Conservation (phyloP, 345 rosid genomes). For the Clarkia xantiana region DNA sequence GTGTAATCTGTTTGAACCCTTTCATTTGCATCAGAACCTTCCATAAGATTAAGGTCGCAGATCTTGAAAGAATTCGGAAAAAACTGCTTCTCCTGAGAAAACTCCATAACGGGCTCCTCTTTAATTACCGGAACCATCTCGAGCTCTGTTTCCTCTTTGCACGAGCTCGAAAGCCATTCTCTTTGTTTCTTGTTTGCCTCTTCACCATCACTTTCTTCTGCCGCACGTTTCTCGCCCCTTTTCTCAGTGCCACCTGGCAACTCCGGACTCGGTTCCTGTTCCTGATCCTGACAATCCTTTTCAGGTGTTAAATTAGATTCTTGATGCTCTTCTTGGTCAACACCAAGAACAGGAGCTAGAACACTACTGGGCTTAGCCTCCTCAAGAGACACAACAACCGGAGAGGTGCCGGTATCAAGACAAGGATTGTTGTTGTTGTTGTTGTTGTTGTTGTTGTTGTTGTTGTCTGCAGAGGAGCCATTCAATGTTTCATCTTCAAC, state of each 20-base stretch:
- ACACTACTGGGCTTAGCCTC: slow-evolving; percentile 14
- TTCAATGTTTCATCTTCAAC: slow-evolving; percentile 22
- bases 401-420: slow-evolving; percentile 24
- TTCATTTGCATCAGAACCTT: slow-evolving; percentile 40
- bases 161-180: slow-evolving; percentile 43
- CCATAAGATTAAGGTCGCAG: slow-evolving; percentile 82
- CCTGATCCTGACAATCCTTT: slow-evolving; percentile 14
- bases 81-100: slow-evolving; percentile 62
- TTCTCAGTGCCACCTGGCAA: slow-evolving; percentile 31
- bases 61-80: slow-evolving; percentile 76
- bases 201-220: slow-evolving; percentile 31
- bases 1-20: slow-evolving; percentile 13
- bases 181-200: slow-evolving; percentile 49
- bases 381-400: slow-evolving; percentile 11
- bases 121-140: slow-evolving; percentile 19
- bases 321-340: slow-evolving; percentile 19
- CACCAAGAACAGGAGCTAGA: slow-evolving; percentile 4
- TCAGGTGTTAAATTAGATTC: slow-evolving; percentile 24
- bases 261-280: slow-evolving; percentile 26
- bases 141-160: slow-evolving; percentile 14
- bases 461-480: slow-evolving; percentile 20
- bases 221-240: slow-evolving; percentile 53
- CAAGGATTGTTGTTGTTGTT: slow-evolving; percentile 16
- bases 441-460: slow-evolving; percentile 19
- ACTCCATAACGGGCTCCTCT: slow-evolving; percentile 15